These are phyloP conservation scores for Dendrobium officinale DNA, from an alignment of 106 monocot species.

Conservation along the genomic window DNA sequence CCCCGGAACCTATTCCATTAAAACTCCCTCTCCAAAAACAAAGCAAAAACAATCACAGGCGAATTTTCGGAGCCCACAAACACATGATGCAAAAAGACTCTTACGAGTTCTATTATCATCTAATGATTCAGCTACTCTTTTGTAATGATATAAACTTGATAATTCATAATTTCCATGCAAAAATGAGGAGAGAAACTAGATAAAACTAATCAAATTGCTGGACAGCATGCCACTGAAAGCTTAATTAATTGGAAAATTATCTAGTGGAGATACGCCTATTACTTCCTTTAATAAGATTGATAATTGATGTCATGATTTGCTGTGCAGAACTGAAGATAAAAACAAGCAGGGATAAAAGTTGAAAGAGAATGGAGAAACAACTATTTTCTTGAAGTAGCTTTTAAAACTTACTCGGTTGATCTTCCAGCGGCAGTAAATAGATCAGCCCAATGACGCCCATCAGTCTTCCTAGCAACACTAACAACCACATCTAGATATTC, in stretches of 20 bases:
- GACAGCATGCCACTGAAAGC: background rate
- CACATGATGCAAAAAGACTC: background rate
- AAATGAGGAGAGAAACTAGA: background rate
- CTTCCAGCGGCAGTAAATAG: slow-evolving; percentile 95
- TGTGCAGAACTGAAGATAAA: background rate
- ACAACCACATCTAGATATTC: slow-evolving; percentile 97
- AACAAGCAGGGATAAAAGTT: background rate
- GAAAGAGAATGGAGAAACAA: background rate
- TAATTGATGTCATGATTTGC: background rate
- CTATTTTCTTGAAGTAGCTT: background rate
- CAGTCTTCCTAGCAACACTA: slow-evolving; percentile 97
- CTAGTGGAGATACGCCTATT: background rate
- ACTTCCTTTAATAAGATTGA: background rate
- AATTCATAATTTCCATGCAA: background rate
- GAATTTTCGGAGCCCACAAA: too few species aligned
- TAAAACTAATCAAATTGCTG: background rate
- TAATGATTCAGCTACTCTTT: background rate
- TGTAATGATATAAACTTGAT: background rate
- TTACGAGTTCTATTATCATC: background rate
- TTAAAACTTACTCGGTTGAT: slow-evolving; percentile 85
- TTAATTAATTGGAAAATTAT: background rate
- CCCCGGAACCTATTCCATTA: too few species aligned
- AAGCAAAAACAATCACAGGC: too few species aligned
- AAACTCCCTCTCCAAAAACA: too few species aligned
- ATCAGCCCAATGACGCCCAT: slow-evolving; percentile 98